Percentiles rank a stretch among this genome's conserved stretches.
Evolutionary conservation across 768 basidiomycete genomes (phyloP).

Genomic region (Pleurotus platypus): DNA sequence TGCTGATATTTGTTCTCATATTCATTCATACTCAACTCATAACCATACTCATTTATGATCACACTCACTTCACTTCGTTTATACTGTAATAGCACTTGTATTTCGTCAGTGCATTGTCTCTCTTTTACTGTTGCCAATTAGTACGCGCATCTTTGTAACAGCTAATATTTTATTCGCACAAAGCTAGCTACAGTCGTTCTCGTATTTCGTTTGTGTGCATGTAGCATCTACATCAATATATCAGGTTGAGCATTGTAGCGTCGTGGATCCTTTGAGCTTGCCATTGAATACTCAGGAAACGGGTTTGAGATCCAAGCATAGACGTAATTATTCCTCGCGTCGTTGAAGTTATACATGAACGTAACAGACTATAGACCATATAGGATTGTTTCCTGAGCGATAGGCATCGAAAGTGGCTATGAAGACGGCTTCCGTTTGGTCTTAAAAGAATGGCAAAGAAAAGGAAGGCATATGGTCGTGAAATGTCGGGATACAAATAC

Average conservation of each 20-base stretch:
- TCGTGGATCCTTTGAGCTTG: background rate
- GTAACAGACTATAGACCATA: constrained; percentile 3
- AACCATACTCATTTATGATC: too few relatives aligned
- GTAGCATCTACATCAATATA: background rate
- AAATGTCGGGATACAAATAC: constrained; percentile 28
- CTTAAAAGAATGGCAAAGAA: constrained; percentile 10
- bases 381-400: constrained; percentile 1
- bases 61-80: background rate
- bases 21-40: too few relatives aligned
- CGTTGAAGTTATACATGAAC: constrained; percentile 11
- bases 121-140: too few relatives aligned
- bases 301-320: constrained; percentile 6
- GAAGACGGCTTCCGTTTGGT: constrained; percentile 5
- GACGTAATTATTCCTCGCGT: constrained; percentile 12
- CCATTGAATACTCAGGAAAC: background rate
- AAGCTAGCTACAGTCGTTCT: background rate
- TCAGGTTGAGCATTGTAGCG: background rate
- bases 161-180: too few relatives aligned
- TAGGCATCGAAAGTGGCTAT: background rate
- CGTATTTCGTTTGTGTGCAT: background rate
- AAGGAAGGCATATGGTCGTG: constrained; percentile 18
- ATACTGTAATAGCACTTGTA: constrained; percentile 1
- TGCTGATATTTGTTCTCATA: too few relatives aligned
- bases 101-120: background rate
- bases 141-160: too few relatives aligned